Percentiles rank a stretch among this genome's conserved stretches.
phyloP scores from a whole-genome alignment of 2,329 filamentous ascomycete genomes.

The Dactylellina haptotyla region DNA sequence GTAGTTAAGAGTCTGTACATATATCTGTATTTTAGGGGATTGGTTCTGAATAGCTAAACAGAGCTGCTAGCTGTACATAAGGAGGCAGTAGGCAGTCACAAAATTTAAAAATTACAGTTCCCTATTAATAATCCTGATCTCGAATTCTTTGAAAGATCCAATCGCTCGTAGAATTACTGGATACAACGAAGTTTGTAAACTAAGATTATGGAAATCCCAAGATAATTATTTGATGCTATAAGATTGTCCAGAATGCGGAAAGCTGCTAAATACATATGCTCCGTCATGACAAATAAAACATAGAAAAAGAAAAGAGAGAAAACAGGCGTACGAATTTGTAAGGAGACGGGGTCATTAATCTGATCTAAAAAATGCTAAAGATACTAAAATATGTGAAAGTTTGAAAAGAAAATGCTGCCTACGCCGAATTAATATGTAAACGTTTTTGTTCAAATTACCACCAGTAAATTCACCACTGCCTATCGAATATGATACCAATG shows the following conservation, averaged over 20 bases:
- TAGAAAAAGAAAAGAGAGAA: slow-evolving; percentile 8
- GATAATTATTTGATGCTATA: neutral
- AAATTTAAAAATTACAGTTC: too few relatives aligned
- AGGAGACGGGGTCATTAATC: slow-evolving; percentile 13
- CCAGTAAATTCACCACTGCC: neutral
- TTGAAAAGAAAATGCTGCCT: slow-evolving; percentile 27
- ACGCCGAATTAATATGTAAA: slow-evolving; percentile 30
- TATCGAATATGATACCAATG: neutral
- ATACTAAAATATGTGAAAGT: slow-evolving; percentile 37
- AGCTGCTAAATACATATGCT: slow-evolving; percentile 20
- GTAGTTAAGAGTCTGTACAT: too few relatives aligned
- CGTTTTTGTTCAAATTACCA: slow-evolving; percentile 16
- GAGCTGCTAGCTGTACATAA: neutral
- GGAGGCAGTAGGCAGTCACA: neutral
- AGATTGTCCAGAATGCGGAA: neutral
- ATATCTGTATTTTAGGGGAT: too few relatives aligned
- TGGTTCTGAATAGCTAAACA: neutral
- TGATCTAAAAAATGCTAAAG: slow-evolving; percentile 52
- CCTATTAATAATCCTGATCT: too few relatives aligned
- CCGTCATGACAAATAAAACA: slow-evolving; percentile 25
- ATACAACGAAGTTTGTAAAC: too few relatives aligned
- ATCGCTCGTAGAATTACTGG: too few relatives aligned
- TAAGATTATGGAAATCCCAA: neutral
- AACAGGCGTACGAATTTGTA: too few relatives aligned
- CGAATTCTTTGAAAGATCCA: too few relatives aligned